Evolutionary conservation across 129 eudicot species (phyloP).

Genomic region (Helichrysum umbraculigerum): DNA sequence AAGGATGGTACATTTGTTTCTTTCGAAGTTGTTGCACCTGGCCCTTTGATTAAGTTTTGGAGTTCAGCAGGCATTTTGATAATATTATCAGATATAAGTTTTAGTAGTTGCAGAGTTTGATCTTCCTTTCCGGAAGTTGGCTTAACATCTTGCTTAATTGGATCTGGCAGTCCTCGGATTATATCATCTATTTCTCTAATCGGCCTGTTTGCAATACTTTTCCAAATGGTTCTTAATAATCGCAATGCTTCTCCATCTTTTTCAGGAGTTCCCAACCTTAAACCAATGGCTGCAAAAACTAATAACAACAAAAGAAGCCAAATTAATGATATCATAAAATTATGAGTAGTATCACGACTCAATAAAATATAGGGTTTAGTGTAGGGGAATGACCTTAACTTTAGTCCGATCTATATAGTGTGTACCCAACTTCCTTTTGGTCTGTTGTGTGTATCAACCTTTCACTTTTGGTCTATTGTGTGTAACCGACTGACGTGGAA

Average conservation of each 20-base stretch:
- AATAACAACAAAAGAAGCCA: neutral
- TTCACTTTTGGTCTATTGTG: too few relatives aligned
- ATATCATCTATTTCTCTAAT: slow-evolving; percentile 29
- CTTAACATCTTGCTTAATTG: slow-evolving; percentile 8
- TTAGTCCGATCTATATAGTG: too few relatives aligned
- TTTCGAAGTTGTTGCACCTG: neutral
- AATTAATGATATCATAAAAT: neutral
- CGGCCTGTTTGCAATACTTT: slow-evolving; percentile 19
- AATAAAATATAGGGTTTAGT: too few relatives aligned
- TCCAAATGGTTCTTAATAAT: slow-evolving; percentile 32
- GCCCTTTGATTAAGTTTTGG: slow-evolving; percentile 15
- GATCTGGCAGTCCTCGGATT: slow-evolving; percentile 24
- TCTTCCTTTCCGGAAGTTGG: slow-evolving; percentile 22
- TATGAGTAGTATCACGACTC: too few relatives aligned
- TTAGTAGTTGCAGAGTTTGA: slow-evolving; percentile 26
- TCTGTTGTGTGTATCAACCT: too few relatives aligned
- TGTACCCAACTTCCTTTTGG: too few relatives aligned
- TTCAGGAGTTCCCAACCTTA: neutral
- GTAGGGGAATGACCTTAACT: too few relatives aligned
- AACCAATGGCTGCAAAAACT: slow-evolving; percentile 2
- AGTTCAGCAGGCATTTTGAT: slow-evolving; percentile 28
- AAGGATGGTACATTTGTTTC: neutral
- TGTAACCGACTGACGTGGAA: too few relatives aligned
- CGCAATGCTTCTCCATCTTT: slow-evolving; percentile 26
- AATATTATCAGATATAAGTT: slow-evolving; percentile 28